phyloP scores from a whole-genome alignment of 169 alveolate genomes.

The Plasmodium blacklocki region DNA sequence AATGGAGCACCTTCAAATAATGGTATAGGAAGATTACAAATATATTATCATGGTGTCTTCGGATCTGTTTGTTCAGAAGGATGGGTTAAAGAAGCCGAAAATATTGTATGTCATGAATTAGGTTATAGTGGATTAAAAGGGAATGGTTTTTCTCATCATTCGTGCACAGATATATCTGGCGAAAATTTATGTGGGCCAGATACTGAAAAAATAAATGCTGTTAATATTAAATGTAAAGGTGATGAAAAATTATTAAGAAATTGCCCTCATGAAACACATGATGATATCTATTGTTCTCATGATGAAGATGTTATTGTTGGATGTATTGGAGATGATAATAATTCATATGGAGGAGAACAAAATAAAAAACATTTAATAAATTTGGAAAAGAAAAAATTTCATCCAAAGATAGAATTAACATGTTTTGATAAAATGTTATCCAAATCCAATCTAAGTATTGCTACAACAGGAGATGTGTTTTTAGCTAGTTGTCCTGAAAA shows the following conservation, averaged over 20 bases:
- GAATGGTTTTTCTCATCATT: slow-evolving; percentile 90
- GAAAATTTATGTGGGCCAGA: slow-evolving; percentile 90
- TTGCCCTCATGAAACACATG: slow-evolving; percentile 81
- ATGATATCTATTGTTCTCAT: slow-evolving; percentile 85
- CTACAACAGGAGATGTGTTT: slow-evolving; percentile 76
- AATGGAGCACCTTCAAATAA: slow-evolving; percentile 87
- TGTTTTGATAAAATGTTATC: slow-evolving; percentile 83
- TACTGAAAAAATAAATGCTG: slow-evolving; percentile 87
- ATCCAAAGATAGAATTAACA: slow-evolving; percentile 79
- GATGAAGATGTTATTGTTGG: slow-evolving; percentile 85
- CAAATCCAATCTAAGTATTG: slow-evolving; percentile 78
- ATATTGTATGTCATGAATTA: slow-evolving; percentile 89
- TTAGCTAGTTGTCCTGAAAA: slow-evolving; percentile 77
- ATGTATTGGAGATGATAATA: slow-evolving; percentile 78
- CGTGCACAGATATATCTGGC: slow-evolving; percentile 88
- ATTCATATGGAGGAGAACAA: background rate
- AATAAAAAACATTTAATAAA: slow-evolving; percentile 66
- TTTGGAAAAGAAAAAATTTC: slow-evolving; percentile 79
- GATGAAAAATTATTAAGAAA: slow-evolving; percentile 36
- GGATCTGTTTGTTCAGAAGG: slow-evolving; percentile 90
- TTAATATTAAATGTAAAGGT: slow-evolving; percentile 89
- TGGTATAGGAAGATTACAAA: slow-evolving; percentile 80
- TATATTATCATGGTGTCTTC: slow-evolving; percentile 65
- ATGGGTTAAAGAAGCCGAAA: slow-evolving; percentile 87
- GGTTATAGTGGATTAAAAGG: slow-evolving; percentile 86